Evolutionary conservation across 169 alveolate species (phyloP), one percentile per base, ranked within the genome.

Genomic region (Plasmodium gallinaceum): DNA sequence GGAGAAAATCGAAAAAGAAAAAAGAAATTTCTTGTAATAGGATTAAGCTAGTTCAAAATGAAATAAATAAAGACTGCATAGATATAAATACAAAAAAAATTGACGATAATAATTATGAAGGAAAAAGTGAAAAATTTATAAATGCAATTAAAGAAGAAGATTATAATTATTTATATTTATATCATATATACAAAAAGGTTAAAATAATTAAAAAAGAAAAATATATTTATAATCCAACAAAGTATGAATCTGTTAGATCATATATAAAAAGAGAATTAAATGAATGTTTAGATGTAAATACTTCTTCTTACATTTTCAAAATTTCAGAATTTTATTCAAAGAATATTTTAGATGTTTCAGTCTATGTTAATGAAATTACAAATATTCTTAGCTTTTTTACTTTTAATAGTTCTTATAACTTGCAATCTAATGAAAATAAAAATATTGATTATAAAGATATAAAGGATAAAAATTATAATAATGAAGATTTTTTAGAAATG

Each of bases 231-330:
- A 80, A 22, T 16, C 90, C 90, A 42, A 43, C 85, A 9, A 80
- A 80, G 43, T 80, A 80, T 61, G 90, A 80, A 68, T 52, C 85
- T 0, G 72, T 80, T 7, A 52, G 83, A 18, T 80, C 90, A 46
- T 80, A 68, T 61, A 80, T 80, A 70, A 80, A 80, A 62, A 37
- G 90, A 18, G 90, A 80, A 48, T 62, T 80, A 71, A 80, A 80
- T 1, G 90, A 80, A 7, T 80, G 90, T 61, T 51, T 80, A 16
- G 90, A 68, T 10, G 3, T 80, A 45, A 80, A 80, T 46, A 80
- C 90, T 14, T 42, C 90, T n/a, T 39, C 90, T 24, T 80, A 80
- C 12, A 69, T 80, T 46, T 80, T 80, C 60, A 80, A 80, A 42
- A 45, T 71, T 42, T 54, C 76, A 5, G 90, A 80, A 32, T 68